Evolutionary conservation across 768 basidiomycete genomes (phyloP), one percentile per base, ranked within the genome.

Genomic region (Paxillus rubicundulus): DNA sequence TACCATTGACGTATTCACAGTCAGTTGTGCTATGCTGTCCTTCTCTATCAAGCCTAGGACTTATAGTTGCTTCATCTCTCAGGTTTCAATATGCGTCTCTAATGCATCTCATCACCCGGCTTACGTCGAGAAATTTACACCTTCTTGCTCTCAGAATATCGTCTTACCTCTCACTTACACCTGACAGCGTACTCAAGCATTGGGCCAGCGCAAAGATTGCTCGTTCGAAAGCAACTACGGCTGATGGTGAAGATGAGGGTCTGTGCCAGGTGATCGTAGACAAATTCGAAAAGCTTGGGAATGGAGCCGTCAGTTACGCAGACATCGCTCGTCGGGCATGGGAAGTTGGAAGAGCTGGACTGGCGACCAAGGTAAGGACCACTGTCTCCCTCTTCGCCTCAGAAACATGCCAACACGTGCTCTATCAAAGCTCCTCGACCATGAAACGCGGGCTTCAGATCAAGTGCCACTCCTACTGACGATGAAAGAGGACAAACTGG

Each of bases 141-240:
- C 81, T 98, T 1, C 85, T 98, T 41, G 93, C 96, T 8, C 82
- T 98, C 16, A 85, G 94, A 21, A 86, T 98, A 56, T 94, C 95
- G 2, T 78, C 82, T 1, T 93, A 85, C 70, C 79, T 98, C 28
- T 80, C 81, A 14, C 76, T 98, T 41, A 87, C 89, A 47, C 88
- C 93, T 1, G 89, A 94, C 57, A 80, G 82, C 0, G 93, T 98
- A 1, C 74, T 99, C 38, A 90, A 86, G 57, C 96, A 98, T 64
- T 99, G 97, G 97, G 97, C 97, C 1, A 86, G 85, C 53, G 87
- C 92, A 1, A 96, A 97, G 70, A 97, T 99, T 52, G 68, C 83
- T 44, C 82, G 81, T 14, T 85, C 91, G 10, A 82, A 83, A 55
- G 75, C 86, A 0, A 75, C 82, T 0, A 70, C 80, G 1, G 84